Evolutionary conservation across 768 basidiomycete species (phyloP), one percentile per base, ranked within the genome.

Genomic region (Tremella fuciformis): DNA sequence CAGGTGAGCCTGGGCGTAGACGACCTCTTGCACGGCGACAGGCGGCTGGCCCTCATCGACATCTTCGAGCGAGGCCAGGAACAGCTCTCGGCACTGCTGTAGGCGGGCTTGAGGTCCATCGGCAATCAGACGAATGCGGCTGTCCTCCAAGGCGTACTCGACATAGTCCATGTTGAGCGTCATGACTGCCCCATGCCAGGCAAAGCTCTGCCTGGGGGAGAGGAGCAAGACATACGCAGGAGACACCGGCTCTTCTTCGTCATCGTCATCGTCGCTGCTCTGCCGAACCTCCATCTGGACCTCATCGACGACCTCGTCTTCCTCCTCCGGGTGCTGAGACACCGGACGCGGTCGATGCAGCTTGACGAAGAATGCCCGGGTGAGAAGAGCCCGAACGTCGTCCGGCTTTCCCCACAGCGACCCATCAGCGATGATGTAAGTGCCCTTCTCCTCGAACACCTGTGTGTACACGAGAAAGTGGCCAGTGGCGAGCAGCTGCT

Each of bases 401-500:
- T 88, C 86, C 0, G 88, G 86, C 13, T 85, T 84, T 50, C 89
- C 86, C 66, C 84, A 86, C 11, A 98, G 82, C 3, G 84, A 83
- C 3, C 81, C 83, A 15, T 89, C 85, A 8, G 89, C 94, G 55
- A 99, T 81, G 60, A 98, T 85, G 73, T 97, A 99, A 11, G 87
- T 84, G 3, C 91, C 91, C n/a, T 94, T 87, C 66, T 87, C 85
- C 76, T 94, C 91, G 74, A 88, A 87, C 8, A 79, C 77, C 60
- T 86, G 84, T 1, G 94, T 96, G 77, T 96, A 94, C 46, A 99
- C 89, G 57, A 99, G 84, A 78, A 92, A 87, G 75, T 98, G 93
- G 63, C 89, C 91, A 7, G 90, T 86, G 29, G 86, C 84, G 19
- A 88, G 85, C 8, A 99, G 82, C 11, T 83, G 81, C 21, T 84